Evolutionary conservation across 306 rosid genomes (phyloP).

Genomic region (Ammopiptanthus mongolicus): DNA sequence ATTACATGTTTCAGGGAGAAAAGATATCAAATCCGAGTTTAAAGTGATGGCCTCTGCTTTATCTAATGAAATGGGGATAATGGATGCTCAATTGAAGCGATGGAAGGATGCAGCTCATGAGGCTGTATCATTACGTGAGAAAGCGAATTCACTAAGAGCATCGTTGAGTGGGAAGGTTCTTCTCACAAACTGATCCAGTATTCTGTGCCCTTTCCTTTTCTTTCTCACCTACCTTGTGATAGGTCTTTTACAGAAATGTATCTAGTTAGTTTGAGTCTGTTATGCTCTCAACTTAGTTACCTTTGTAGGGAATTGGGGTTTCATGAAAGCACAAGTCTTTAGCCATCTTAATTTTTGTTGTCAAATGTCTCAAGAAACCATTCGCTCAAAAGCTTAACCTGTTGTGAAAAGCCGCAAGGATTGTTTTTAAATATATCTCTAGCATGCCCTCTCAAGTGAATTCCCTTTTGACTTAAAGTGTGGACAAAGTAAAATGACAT

Average conservation of each 20-base stretch:
- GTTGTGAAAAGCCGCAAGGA: neutral
- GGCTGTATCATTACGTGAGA: constrained; percentile 66
- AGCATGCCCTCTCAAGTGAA: neutral
- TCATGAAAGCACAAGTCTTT: neutral
- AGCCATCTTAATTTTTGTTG: constrained; percentile 2
- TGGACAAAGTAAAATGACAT: neutral
- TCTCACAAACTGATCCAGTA: neutral
- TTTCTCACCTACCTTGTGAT: constrained; percentile 3
- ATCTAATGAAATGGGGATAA: constrained; percentile 93
- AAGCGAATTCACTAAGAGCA: constrained; percentile 56
- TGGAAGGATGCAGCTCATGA: constrained; percentile 91
- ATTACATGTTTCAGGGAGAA: constrained; percentile 66
- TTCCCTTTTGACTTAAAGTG: neutral
- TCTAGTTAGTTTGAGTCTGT: constrained; percentile 12
- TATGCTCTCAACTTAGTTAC: constrained; percentile 5
- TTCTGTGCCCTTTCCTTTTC: constrained; percentile 12
- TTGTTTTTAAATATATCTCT: neutral
- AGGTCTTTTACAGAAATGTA: constrained; percentile 3
- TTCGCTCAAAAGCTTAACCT: neutral
- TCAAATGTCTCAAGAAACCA: neutral
- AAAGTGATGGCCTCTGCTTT: constrained; percentile 87
- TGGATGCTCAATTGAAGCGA: constrained; percentile 85
- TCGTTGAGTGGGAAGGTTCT: constrained; percentile 59
- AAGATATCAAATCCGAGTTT: constrained; percentile 84
- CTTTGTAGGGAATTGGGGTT: neutral